Conservation (phyloP, 2,329 filamentous ascomycete genomes). For the Colletotrichum gloeosporioides region DNA sequence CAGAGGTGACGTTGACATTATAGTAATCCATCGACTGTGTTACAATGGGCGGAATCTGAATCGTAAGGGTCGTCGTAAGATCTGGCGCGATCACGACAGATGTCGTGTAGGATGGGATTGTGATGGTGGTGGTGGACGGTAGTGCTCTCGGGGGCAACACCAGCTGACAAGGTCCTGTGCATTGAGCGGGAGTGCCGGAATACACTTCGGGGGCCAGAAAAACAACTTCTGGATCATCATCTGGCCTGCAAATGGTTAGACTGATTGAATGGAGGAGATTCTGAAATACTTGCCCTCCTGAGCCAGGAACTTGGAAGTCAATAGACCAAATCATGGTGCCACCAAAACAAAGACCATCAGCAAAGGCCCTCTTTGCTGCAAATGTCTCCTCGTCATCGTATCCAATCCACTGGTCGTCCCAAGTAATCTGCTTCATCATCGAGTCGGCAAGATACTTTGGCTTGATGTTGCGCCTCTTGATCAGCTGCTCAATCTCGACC, state of each 20-base stretch:
- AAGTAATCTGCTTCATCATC: slow-evolving; percentile 31
- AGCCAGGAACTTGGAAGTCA: slow-evolving; percentile 24
- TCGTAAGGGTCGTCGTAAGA: not conserved
- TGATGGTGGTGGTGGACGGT: not conserved
- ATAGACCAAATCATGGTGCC: slow-evolving; percentile 37
- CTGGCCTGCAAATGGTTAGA: not conserved
- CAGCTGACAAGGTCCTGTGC: not conserved
- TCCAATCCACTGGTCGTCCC: slow-evolving; percentile 30
- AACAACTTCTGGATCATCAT: not conserved
- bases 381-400: slow-evolving; percentile 30
- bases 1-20: not conserved
- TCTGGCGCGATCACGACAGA: not conserved
- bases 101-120: not conserved
- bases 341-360: slow-evolving; percentile 32
- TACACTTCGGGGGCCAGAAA: not conserved
- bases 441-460: slow-evolving; percentile 69
- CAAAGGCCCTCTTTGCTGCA: slow-evolving; percentile 30
- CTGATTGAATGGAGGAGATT: not conserved
- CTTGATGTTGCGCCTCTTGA: slow-evolving; percentile 78
- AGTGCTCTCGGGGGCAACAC: not conserved
- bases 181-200: not conserved
- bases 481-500: slow-evolving; percentile 68
- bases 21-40: not conserved
- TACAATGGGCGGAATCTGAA: not conserved
- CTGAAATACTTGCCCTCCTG: not conserved